Base-by-base conservation (phyloP, 1,139 yeast genomes). In the Magnusiomyces ingens region DNA sequence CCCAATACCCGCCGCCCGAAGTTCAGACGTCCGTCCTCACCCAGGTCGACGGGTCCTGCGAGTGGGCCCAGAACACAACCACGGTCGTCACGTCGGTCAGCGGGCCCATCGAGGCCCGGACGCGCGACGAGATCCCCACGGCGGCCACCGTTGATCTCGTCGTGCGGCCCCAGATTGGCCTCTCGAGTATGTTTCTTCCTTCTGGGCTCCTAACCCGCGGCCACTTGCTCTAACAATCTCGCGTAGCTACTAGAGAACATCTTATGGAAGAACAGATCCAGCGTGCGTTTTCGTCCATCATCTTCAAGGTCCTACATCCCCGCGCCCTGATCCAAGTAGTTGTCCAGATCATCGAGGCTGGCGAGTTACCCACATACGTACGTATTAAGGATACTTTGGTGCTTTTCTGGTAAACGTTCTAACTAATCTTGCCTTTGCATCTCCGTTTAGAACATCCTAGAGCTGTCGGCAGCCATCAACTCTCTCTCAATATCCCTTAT, bases 21-120 rank as follows among this genome's bases (percentile, higher is more conserved):
- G 17, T 54, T 13, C 50, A 52, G 22, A 52, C 55, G 4, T 54
- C 57, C 10, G 46, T 76, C 2, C 67, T 86, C 52, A 69, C 72
- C 51, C 78, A 81, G 58, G 91, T 83, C 1, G 96, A 88, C 67
- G 97, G 97, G 1, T 87, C 95, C 1, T 83, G 94, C 0, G 79
- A 78, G 49, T 73, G 85, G 59, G 65, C 70, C 22, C 66, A 72
- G 21, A 78, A 76, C 29, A 6, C 68, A 66, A 81, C 88, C 1
- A 79, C 80, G 58, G 82, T 86, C 6, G 69, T 89, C 2, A 81
- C 85, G 45, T 82, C 96, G 0, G 91, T 91, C 1, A 79, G 91
- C 0, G 99, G 99, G 0, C 99, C 99, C 0, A 78, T 91, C 48
- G 98, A 91, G 64, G 87, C 91, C 11, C 85, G 85, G 67, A 70